Evolutionary conservation across 139 green algal genomes (phyloP).

Genomic region (Picocystis salinarum): DNA sequence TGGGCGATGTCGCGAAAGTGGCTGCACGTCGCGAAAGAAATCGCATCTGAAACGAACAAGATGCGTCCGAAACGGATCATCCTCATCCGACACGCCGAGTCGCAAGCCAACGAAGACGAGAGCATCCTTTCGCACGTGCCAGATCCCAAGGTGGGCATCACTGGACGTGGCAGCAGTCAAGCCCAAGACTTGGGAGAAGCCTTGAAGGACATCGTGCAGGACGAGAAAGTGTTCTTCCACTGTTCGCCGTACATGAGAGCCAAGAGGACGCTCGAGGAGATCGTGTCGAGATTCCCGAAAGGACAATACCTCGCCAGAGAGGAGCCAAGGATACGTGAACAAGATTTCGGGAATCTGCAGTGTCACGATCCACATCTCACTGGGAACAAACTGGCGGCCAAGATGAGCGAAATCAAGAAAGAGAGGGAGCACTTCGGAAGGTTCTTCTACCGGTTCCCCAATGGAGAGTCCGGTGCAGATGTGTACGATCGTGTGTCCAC

Average conservation of each 20-base stretch:
- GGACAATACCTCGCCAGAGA: too few species aligned
- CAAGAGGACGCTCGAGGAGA: constrained; percentile 13
- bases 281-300: too few species aligned
- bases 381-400: too few species aligned
- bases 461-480: constrained; percentile 71
- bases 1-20: too few species aligned
- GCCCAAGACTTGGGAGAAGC: too few species aligned
- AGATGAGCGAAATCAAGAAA: too few species aligned
- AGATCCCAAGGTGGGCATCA: constrained; percentile 30
- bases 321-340: constrained; percentile 59
- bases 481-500: constrained; percentile 85
- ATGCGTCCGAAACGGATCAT: constrained; percentile 21
- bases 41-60: too few species aligned
- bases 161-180: constrained; percentile 28
- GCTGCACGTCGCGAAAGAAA: too few species aligned
- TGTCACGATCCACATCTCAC: constrained; percentile 38
- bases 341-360: constrained; percentile 73
- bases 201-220: constrained; percentile 33
- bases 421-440: constrained; percentile 63
- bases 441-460: constrained; percentile 79
- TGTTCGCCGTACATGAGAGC: constrained; percentile 18
- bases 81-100: constrained; percentile 24
- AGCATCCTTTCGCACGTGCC: constrained; percentile 15
- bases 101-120: constrained; percentile 21
- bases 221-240: constrained; percentile 23